phyloP scores from a whole-genome alignment of 805 yeast genomes.

The Wickerhamomyces mucosus region DNA sequence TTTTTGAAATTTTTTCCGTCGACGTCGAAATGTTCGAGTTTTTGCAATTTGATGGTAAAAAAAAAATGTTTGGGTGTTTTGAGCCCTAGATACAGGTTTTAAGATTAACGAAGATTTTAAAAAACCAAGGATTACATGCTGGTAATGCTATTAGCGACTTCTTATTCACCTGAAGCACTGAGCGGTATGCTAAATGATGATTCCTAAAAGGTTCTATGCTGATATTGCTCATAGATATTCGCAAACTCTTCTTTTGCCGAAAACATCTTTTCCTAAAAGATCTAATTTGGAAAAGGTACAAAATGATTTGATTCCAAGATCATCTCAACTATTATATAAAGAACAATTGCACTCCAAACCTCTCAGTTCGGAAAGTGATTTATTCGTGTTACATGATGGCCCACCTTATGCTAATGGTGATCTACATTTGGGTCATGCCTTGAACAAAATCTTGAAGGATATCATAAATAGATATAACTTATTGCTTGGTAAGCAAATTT shows the following conservation, averaged over 20 bases:
- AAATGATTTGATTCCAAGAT: slow-evolving; percentile 36
- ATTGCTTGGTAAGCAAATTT: slow-evolving; percentile 49
- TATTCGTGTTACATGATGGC: slow-evolving; percentile 83
- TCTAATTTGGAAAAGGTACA: slow-evolving; percentile 37
- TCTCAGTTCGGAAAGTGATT: slow-evolving; percentile 22
- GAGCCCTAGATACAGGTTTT: too few species aligned
- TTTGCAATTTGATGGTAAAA: too few species aligned
- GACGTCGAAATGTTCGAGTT: slow-evolving; percentile 1
- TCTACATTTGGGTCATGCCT: slow-evolving; percentile 84
- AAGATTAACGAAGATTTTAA: too few species aligned
- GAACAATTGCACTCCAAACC: slow-evolving; percentile 40
- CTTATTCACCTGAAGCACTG: too few species aligned
- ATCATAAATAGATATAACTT: slow-evolving; percentile 68
- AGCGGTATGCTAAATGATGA: too few species aligned
- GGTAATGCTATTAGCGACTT: too few species aligned
- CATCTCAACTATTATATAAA: slow-evolving; percentile 52
- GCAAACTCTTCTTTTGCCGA: slow-evolving; percentile 40
- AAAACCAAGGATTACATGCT: too few species aligned
- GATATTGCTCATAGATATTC: slow-evolving; percentile 18
- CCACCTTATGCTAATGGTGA: slow-evolving; percentile 99
- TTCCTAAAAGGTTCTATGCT: slow-evolving; percentile 1
- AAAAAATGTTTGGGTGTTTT: too few species aligned
- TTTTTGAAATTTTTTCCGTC: slow-evolving; percentile 4
- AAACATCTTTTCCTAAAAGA: slow-evolving; percentile 56
- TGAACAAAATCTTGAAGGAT: slow-evolving; percentile 85